Base-by-base conservation (phyloP, 2,329 filamentous ascomycete genomes). In the Acrocalymma vagum region DNA sequence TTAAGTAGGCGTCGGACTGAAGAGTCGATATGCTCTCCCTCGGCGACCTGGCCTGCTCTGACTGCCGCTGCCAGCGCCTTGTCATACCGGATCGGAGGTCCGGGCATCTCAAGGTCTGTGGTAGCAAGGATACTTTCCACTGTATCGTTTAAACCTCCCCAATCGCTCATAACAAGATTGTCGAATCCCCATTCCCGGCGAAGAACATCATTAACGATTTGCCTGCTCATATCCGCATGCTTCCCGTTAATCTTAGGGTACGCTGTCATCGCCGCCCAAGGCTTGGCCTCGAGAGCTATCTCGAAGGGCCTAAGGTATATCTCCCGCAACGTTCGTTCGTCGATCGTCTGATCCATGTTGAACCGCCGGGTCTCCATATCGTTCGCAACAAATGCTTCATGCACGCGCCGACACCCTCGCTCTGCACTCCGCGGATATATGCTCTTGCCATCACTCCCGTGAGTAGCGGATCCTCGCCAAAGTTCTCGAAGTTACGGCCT, bases 311-410 rank as follows among this genome's bases (percentile, higher is more conserved):
- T 73, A 54, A 70, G 42, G 53, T 63, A 78, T 49, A 72, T 77
- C 58, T 87, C 84, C 15, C 84, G 76, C 22, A 87, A 66, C 2
- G 82, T 73, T 17, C 84, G 73, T 51, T 86, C 83, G 15, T 78
- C 74, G n/a, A 86, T 71, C 9, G 78, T 69, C 2, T 80, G 80
- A 57, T 86, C 76, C 41, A 85, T 75, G 1, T 78, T 82, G 46
- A 83, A 70, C 27, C 83, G 75, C 55, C 81, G 70, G 1, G 83
- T 84, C 65, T 87, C 84, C 56, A 84, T 78, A 55, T 87, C 84
- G 41, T 86, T 86, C 15, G 73, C 80, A 9, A 83, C 82, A 41
- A 84, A 86, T 84, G 87, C 72, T 91, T 91, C 45, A 27, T 22
- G n/a, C 27, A 34, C 7, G 43, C 43, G n/a, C 14, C 22, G 10